These are phyloP conservation scores for Trichoderma oligosporum DNA, from an alignment of 2,329 filamentous ascomycete genomes.

Conservation along the genomic window DNA sequence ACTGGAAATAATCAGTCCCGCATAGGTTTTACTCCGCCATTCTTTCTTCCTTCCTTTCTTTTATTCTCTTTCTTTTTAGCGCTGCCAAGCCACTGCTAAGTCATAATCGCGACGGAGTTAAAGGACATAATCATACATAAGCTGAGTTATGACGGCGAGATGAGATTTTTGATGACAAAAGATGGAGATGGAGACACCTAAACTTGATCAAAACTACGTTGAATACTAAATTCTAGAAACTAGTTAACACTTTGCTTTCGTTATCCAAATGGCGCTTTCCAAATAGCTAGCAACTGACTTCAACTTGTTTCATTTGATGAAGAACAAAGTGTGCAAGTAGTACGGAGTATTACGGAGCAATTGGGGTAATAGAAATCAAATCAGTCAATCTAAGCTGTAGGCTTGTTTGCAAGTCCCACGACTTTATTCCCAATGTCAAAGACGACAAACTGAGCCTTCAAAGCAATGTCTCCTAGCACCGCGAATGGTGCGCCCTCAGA, in stretches of 20 bases:
- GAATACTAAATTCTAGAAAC: constrained; percentile 8
- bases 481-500: constrained; percentile 36
- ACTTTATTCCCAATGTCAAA: constrained; percentile 34
- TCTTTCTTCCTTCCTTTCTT: too few species aligned
- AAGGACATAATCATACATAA: not conserved
- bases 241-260: not conserved
- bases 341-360: too few species aligned
- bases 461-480: constrained; percentile 40
- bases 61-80: too few species aligned
- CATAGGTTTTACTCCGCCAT: too few species aligned
- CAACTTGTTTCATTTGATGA: too few species aligned
- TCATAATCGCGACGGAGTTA: constrained; percentile 4
- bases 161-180: not conserved
- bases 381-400: not conserved
- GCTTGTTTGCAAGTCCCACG: constrained; percentile 41
- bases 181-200: not conserved
- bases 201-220: too few species aligned
- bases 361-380: not conserved
- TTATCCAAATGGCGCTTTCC: too few species aligned
- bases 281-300: too few species aligned
- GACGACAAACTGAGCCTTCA: constrained; percentile 45
- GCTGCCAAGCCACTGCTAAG: not conserved
- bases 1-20: too few species aligned
- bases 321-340: too few species aligned
- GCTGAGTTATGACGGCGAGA: not conserved